Base-by-base conservation (phyloP, 495 filamentous ascomycete species). In the Xylona heveae region DNA sequence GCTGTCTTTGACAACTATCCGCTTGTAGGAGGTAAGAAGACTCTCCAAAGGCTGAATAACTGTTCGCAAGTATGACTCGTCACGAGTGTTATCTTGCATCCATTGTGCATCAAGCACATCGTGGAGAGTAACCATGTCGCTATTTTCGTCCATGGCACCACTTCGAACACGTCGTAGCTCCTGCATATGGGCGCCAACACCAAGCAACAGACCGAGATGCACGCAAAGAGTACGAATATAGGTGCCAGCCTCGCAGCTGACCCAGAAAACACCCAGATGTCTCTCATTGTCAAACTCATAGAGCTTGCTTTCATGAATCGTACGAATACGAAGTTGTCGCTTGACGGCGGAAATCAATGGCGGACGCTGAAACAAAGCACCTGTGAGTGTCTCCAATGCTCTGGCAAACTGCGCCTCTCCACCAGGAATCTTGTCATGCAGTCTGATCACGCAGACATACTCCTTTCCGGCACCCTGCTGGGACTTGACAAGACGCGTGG, bases 171-270 rank as follows among this genome's bases (percentile, higher is more conserved):
- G 72, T 40, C 88, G 66, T 29, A 97, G 71, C 58, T 97, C 88
- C 54, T 97, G 90, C 88, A 97, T 97, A 55, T 97, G 88, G 7
- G 78, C 88, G 40, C 90, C 88, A 26, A 93, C 82, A 45, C 88
- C 88, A 25, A 95, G 64, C 33, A 97, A 53, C 36, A 95, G 62
- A 37, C 88, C 88, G 40, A 97, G 55, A 58, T 97, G 88, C 23
- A 95, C 88, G 58, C 88, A 97, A 14, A 97, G 69, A 8, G 90
- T 95, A 55, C 88, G 77, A 50, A 97, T 94, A 48, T 97, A 97
- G 20, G 88, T 95, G 46, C 88, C 88, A 38, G 88, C 88, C 55
- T 97, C 88, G 52, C 88, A 97, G 54, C 78, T 85, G 37, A 95
- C 90, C 88, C 88, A 94, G 68, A 97, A 97, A 20, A 95, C 83